Conservation (phyloP, 1,284 basidiomycete genomes). For the Earliella scabrosa region DNA sequence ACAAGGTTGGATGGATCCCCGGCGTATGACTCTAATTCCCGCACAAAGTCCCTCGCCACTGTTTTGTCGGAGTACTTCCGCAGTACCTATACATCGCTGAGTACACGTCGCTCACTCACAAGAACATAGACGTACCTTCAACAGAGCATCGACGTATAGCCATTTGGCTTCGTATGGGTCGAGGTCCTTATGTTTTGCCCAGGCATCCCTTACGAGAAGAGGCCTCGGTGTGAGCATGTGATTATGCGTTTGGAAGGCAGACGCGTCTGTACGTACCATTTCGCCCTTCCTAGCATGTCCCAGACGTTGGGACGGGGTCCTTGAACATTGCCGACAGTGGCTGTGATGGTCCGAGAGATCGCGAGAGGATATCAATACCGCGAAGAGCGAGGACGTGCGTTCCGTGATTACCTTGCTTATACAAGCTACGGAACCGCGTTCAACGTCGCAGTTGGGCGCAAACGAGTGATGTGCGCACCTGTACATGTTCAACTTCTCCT, state of each 20-base stretch:
- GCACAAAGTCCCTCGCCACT: constrained; percentile 73
- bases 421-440: constrained; percentile 56
- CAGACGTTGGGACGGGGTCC: constrained; percentile 84
- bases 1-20: constrained; percentile 72
- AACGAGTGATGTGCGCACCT: constrained; percentile 52
- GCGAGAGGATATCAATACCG: too few species aligned
- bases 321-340: constrained; percentile 87
- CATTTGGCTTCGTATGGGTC: constrained; percentile 84
- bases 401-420: constrained; percentile 94
- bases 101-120: background rate
- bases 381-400: too few species aligned
- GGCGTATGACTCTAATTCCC: constrained; percentile 83
- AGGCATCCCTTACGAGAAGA: constrained; percentile 77
- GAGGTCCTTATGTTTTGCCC: constrained; percentile 89
- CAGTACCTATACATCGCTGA: constrained; percentile 61
- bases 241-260: constrained; percentile 17
- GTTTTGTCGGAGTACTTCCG: constrained; percentile 86
- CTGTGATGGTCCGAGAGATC: constrained; percentile 43
- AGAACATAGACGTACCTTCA: constrained; percentile 61
- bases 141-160: constrained; percentile 86
- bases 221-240: constrained; percentile 31
- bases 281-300: constrained; percentile 93
- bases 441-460: background rate
- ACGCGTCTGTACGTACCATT: constrained; percentile 66
- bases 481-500: constrained; percentile 95